Evolutionary conservation across 495 filamentous ascomycete genomes (phyloP), one percentile per base, ranked within the genome.

Genomic region (Hypoxylon rickii): DNA sequence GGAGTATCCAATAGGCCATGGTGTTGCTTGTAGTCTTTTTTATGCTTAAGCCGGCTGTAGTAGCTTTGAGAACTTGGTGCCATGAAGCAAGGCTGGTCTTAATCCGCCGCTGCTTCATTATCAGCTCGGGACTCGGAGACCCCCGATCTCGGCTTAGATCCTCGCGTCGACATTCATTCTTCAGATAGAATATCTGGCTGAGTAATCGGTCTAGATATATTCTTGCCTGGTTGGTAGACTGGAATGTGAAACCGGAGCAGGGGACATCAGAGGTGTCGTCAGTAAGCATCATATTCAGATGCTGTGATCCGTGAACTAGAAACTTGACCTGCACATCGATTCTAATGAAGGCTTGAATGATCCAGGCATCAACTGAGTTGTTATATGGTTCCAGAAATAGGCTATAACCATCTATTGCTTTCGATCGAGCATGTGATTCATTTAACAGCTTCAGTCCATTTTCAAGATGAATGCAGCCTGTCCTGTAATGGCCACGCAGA

Each of bases 401-500:
- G 18, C 44, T 47, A 21, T 41, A 56, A 15, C 13, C 26, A 24
- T 51, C 41, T 8, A 53, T 17, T 10, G 38, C 37, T 3, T 41
- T 41, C 19, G 52, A 53, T 6, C 45, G 52, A 39, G 40, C 38
- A 12, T 64, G 54, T 2, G 49, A 53, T 18, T 67, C 60, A 6
- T 58, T 43, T 6, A 77, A 51, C 7, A 78, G 53, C 7, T 57
- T 67, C 18, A 74, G 21, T 6, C 77, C 77, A 44, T 61, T 73
- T 49, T 74, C 68, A 8, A 85, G 70, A 65, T 85, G 82, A 2
- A 64, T 51, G 12, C 71, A 68, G 7, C 74, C 76, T 1, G 72
- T 49, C 7, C 42, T 44, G 48, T 73, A 76, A 19, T 72, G 64
- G 2, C 82, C 81, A 33, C 75, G 76, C 3, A 85, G 64, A 38